phyloP scores from a whole-genome alignment of 2,329 filamentous ascomycete species.

The Elsinoe ampelina region DNA sequence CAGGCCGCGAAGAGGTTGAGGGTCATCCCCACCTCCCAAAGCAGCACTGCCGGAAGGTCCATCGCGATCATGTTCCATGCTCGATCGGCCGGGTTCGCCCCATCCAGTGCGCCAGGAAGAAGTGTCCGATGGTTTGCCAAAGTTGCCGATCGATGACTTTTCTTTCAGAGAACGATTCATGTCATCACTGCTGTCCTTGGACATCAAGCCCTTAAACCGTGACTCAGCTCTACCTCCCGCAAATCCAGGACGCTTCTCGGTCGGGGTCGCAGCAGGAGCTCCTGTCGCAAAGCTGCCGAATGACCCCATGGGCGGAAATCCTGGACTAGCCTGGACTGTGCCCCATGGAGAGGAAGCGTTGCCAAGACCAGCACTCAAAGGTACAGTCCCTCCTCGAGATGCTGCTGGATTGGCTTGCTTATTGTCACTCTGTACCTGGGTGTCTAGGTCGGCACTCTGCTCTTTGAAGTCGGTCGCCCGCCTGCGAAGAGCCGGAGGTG shows the following conservation, averaged over 20 bases:
- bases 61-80: slow-evolving; percentile 62
- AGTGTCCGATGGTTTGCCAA: slow-evolving; percentile 47
- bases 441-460: slow-evolving; percentile 27
- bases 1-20: slow-evolving; percentile 37
- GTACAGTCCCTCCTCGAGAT: slow-evolving; percentile 33
- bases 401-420: slow-evolving; percentile 17
- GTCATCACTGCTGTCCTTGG: slow-evolving; percentile 66
- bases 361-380: slow-evolving; percentile 41
- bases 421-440: not conserved
- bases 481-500: slow-evolving; percentile 51
- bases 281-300: slow-evolving; percentile 84
- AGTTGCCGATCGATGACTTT: slow-evolving; percentile 44
- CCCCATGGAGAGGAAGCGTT: slow-evolving; percentile 49
- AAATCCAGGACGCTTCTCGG: slow-evolving; percentile 63
- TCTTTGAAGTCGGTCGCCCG: slow-evolving; percentile 55
- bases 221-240: slow-evolving; percentile 65
- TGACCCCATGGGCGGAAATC: slow-evolving; percentile 65
- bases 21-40: slow-evolving; percentile 65
- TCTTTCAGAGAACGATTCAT: slow-evolving; percentile 40
- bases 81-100: slow-evolving; percentile 18
- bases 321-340: slow-evolving; percentile 49
- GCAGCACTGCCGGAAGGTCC: slow-evolving; percentile 59
- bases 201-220: slow-evolving; percentile 74
- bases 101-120: slow-evolving; percentile 38
- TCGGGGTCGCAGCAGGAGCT: slow-evolving; percentile 39